Evolutionary conservation across 257 asterid species (phyloP).

Genomic region (Solanum chiquidenum): DNA sequence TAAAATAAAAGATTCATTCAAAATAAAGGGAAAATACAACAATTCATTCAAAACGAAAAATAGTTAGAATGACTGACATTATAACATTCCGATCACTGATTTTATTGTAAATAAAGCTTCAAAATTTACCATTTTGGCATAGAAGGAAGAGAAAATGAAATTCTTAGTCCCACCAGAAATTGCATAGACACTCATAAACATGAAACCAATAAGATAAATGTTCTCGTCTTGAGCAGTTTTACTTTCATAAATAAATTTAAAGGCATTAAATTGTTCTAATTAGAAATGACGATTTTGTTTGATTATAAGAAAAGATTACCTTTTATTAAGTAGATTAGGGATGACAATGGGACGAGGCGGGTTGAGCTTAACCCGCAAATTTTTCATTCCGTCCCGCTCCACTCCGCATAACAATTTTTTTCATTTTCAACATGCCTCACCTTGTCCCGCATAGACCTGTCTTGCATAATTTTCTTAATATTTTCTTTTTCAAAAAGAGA

Average conservation of each 20-base stretch:
- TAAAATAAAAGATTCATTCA: background rate
- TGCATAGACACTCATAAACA: too few relatives aligned
- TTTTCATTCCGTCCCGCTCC: too few relatives aligned
- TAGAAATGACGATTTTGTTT: background rate
- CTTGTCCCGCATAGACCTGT: fast-evolving
- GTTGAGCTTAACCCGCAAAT: background rate
- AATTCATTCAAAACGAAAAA: too few relatives aligned
- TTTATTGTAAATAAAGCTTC: too few relatives aligned
- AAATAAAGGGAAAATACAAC: too few relatives aligned
- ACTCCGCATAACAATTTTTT: background rate
- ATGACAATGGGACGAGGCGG: fast-evolving
- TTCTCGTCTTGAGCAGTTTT: background rate
- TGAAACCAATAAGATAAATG: background rate
- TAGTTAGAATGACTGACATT: too few relatives aligned
- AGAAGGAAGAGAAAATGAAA: background rate
- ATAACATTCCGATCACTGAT: too few relatives aligned
- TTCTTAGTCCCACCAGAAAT: background rate
- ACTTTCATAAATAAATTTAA: too few relatives aligned
- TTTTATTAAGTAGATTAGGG: background rate
- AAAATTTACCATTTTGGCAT: background rate
- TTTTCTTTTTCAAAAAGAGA: too few relatives aligned
- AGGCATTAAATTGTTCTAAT: too few relatives aligned
- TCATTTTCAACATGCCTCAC: too few relatives aligned
- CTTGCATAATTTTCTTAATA: too few relatives aligned
- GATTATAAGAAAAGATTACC: background rate